Evolutionary conservation across 2,329 filamentous ascomycete species (phyloP).

Genomic region (Aspergillus fructus): DNA sequence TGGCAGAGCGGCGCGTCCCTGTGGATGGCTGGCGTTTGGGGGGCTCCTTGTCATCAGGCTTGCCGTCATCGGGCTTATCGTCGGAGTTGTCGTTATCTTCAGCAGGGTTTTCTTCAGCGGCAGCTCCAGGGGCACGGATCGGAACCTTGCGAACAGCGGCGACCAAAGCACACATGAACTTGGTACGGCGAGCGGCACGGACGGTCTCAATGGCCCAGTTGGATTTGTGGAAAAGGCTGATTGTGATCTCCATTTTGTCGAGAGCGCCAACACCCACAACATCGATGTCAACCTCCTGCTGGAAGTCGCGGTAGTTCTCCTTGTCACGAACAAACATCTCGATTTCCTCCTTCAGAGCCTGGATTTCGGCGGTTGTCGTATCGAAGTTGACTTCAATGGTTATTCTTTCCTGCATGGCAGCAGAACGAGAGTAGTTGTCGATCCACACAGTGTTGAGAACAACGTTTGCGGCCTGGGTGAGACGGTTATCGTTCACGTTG

Average conservation of each 20-base stretch:
- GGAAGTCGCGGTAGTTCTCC: slow-evolving; percentile 89
- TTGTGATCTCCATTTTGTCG: slow-evolving; percentile 79
- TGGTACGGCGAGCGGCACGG: slow-evolving; percentile 77
- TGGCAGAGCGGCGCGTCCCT: slow-evolving; percentile 8
- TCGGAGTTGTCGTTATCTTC: slow-evolving; percentile 45
- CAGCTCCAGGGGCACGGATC: slow-evolving; percentile 75
- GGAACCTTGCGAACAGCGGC: slow-evolving; percentile 82
- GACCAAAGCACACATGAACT: slow-evolving; percentile 94
- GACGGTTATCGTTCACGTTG: slow-evolving; percentile 76
- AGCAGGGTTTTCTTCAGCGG: slow-evolving; percentile 4
- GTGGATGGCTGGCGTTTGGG: slow-evolving; percentile 10
- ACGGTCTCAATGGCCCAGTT: slow-evolving; percentile 88
- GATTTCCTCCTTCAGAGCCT: slow-evolving; percentile 81
- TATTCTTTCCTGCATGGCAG: slow-evolving; percentile 85
- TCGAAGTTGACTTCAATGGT: slow-evolving; percentile 79
- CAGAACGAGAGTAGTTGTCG: slow-evolving; percentile 88
- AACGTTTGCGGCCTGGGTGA: slow-evolving; percentile 84
- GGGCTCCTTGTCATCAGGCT: slow-evolving; percentile 60
- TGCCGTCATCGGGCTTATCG: slow-evolving; percentile 54
- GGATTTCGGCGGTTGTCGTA: slow-evolving; percentile 85
- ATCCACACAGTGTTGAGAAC: slow-evolving; percentile 90
- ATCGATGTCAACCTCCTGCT: slow-evolving; percentile 76
- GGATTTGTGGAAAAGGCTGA: slow-evolving; percentile 88
- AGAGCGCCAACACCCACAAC: slow-evolving; percentile 77
- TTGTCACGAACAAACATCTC: slow-evolving; percentile 77